These are phyloP conservation scores for Phaseolus coccineus DNA, from an alignment of 331 rosid species.

Conservation along the genomic window DNA sequence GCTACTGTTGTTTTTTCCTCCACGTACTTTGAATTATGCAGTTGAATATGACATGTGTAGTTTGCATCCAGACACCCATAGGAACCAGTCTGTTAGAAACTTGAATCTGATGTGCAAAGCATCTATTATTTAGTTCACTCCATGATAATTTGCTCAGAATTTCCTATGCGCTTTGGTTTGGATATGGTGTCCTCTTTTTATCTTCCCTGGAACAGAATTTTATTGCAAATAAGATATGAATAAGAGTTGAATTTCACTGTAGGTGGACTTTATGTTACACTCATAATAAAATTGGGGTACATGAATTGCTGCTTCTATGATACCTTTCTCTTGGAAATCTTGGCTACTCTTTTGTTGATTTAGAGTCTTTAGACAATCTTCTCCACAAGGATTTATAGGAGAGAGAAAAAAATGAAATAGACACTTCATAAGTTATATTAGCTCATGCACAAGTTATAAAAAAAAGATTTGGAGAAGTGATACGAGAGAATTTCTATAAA, in stretches of 20 bases:
- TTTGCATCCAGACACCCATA: neutral
- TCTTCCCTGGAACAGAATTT: constrained; percentile 12
- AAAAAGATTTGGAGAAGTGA: too few relatives aligned
- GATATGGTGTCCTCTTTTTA: neutral
- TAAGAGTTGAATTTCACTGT: neutral
- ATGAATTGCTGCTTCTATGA: neutral
- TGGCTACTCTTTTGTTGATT: neutral
- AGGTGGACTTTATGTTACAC: constrained; percentile 8
- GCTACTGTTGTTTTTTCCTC: constrained; percentile 6
- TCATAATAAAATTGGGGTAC: neutral
- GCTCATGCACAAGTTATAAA: too few relatives aligned
- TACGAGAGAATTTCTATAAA: too few relatives aligned
- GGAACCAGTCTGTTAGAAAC: neutral
- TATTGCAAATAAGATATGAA: neutral
- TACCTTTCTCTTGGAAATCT: neutral
- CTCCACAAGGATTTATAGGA: too few relatives aligned
- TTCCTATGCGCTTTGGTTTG: neutral
- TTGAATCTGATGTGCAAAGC: neutral
- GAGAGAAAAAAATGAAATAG: too few relatives aligned
- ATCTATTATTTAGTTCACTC: neutral
- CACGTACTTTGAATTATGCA: constrained; percentile 4
- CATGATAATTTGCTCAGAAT: constrained; percentile 1
- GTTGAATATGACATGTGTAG: neutral
- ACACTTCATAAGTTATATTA: too few relatives aligned
- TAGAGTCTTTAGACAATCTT: too few relatives aligned